These are phyloP conservation scores for Amanita phalloides DNA, from an alignment of 768 basidiomycete species.

Conservation along the genomic window DNA sequence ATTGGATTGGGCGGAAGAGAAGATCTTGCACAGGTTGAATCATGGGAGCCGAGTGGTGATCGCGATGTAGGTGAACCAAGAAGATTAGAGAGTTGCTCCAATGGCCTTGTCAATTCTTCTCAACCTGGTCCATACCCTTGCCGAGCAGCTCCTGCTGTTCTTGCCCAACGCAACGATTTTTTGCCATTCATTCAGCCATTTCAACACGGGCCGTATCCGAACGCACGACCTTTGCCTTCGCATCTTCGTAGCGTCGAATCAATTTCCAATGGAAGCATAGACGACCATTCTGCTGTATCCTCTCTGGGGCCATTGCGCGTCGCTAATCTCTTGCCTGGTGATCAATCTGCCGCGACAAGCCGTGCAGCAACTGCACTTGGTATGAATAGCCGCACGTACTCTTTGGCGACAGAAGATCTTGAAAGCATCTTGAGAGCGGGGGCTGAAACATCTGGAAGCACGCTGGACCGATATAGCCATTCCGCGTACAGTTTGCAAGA, in stretches of 20 bases:
- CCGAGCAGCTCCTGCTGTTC: background rate
- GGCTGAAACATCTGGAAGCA: background rate
- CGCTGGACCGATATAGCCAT: background rate
- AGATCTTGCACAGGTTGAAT: slow-evolving; percentile 15
- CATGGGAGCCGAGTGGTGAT: slow-evolving; percentile 27
- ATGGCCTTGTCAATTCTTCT: slow-evolving; percentile 2
- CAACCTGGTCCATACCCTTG: background rate
- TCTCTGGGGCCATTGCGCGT: slow-evolving; percentile 37
- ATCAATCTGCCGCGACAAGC: slow-evolving; percentile 26
- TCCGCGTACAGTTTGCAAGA: background rate
- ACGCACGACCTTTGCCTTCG: slow-evolving; percentile 16
- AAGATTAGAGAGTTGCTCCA: slow-evolving; percentile 18
- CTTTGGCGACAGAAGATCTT: background rate
- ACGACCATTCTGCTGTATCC: slow-evolving; percentile 18
- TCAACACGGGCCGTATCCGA: slow-evolving; percentile 12
- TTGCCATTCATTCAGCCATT: slow-evolving; percentile 10
- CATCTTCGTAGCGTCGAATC: slow-evolving; percentile 17
- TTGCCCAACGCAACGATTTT: slow-evolving; percentile 6
- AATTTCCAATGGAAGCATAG: slow-evolving; percentile 9
- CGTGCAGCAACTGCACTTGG: slow-evolving; percentile 15
- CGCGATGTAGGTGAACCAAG: slow-evolving; percentile 33
- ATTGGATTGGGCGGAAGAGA: slow-evolving; percentile 16
- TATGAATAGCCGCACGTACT: slow-evolving; percentile 6
- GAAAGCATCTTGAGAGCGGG: background rate
- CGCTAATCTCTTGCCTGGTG: slow-evolving; percentile 37